Percentiles rank a stretch among this genome's conserved stretches.
Conservation (phyloP, 129 eudicot genomes). For the Artemisia argyi region DNA sequence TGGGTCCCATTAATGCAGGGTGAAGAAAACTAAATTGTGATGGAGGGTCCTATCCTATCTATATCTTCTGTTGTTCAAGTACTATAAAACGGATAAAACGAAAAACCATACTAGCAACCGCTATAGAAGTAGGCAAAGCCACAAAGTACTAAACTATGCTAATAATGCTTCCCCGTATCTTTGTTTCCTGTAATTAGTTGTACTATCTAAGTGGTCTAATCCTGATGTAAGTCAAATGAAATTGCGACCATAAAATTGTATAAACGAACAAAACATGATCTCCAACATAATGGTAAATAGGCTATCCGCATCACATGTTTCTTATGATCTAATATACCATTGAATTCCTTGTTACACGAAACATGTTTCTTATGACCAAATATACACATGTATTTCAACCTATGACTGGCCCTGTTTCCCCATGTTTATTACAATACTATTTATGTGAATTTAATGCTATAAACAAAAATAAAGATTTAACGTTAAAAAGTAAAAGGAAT, state of each 20-base stretch:
- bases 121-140: neutral
- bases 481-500: too few relatives aligned
- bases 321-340: neutral
- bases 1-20: too few relatives aligned
- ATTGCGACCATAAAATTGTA: neutral
- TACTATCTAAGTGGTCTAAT: neutral
- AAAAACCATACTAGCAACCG: neutral
- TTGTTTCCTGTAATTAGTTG: neutral
- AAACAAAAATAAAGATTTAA: neutral
- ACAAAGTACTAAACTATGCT: too few relatives aligned
- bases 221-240: neutral
- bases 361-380: neutral
- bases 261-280: neutral
- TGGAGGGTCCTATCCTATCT: neutral
- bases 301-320: neutral
- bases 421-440: neutral
- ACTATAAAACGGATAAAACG: neutral
- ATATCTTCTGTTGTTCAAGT: neutral
- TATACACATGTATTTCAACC: neutral
- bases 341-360: neutral
- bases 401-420: neutral
- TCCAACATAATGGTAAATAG: too few relatives aligned
- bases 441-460: neutral
- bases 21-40: neutral
- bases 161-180: neutral